These are phyloP conservation scores for Ophiostoma sp. DNA, from an alignment of 2,329 filamentous ascomycete species.

Conservation along the genomic window DNA sequence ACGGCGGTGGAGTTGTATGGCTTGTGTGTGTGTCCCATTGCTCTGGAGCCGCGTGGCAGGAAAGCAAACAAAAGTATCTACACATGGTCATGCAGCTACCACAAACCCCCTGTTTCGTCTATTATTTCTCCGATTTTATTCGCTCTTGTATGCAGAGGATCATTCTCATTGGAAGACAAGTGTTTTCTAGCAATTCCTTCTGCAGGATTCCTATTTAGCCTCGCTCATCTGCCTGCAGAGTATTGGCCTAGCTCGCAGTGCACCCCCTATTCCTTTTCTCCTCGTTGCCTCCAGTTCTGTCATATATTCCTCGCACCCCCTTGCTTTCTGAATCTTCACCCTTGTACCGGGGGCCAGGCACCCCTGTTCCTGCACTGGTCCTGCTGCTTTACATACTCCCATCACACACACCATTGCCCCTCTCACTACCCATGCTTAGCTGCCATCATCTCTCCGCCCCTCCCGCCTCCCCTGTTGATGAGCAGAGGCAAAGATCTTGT, in stretches of 20 bases:
- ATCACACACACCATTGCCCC: conserved; percentile 9
- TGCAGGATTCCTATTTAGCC: neutral
- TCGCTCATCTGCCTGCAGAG: neutral
- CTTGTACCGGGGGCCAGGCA: conserved; percentile 15
- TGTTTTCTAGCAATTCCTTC: neutral
- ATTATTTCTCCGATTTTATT: conserved; percentile 11
- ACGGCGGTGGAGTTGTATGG: neutral
- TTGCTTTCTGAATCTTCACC: conserved; percentile 16
- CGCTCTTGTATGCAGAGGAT: neutral
- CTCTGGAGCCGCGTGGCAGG: neutral
- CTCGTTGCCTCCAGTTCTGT: conserved; percentile 7
- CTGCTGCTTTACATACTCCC: conserved; percentile 11
- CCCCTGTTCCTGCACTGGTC: neutral
- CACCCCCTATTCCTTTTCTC: neutral
- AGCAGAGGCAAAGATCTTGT: neutral
- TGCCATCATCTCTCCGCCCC: conserved; percentile 8
- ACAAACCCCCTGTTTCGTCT: neutral
- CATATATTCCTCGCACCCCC: conserved; percentile 8
- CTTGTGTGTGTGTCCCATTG: neutral
- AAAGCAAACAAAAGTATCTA: conserved; percentile 8
- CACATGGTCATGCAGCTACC: conserved; percentile 14
- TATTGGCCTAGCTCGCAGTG: neutral
- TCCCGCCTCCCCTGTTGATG: conserved; percentile 19
- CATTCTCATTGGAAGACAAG: conserved; percentile 9
- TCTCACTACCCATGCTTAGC: conserved; percentile 19